These are phyloP conservation scores for Periconia digitata DNA, from an alignment of 2,329 filamentous ascomycete genomes.

Conservation along the genomic window DNA sequence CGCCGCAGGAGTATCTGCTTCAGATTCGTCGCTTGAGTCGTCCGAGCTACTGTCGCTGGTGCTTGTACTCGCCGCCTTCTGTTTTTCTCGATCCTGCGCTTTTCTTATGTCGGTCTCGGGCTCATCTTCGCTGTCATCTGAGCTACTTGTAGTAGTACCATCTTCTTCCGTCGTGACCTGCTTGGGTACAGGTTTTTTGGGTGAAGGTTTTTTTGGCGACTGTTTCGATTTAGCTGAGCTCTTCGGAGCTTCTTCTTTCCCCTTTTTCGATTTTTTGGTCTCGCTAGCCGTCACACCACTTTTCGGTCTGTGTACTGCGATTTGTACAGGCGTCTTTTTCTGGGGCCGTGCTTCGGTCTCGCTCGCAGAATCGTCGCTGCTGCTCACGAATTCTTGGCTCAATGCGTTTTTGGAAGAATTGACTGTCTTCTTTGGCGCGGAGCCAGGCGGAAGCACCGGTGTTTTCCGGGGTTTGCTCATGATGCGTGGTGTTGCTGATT, in stretches of 20 bases:
- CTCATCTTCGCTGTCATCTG: conserved; percentile 26
- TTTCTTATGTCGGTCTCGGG: conserved; percentile 21
- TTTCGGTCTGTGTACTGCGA: conserved; percentile 31
- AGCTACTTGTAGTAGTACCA: conserved; percentile 26
- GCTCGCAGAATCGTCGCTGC: conserved; percentile 34
- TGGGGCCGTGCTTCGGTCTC: conserved; percentile 19
- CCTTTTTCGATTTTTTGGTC: conserved; percentile 13
- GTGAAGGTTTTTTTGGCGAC: conserved; percentile 11
- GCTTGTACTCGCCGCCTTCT: conserved; percentile 14
- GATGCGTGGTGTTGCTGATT: conserved; percentile 12
- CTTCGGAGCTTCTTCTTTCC: conserved; percentile 11
- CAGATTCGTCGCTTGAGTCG: conserved; percentile 42
- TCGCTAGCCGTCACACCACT: conserved; percentile 25
- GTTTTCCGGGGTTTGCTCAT: conserved; percentile 33
- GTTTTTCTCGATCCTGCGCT: conserved; percentile 16
- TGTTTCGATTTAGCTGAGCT: conserved; percentile 10
- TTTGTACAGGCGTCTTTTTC: conserved; percentile 27
- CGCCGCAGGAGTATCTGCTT: conserved; percentile 29
- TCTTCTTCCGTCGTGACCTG: conserved; percentile 22
- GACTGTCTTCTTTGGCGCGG: conserved; percentile 28
- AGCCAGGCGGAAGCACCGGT: conserved; percentile 34
- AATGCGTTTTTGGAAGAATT: conserved; percentile 25
- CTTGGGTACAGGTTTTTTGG: conserved; percentile 25
- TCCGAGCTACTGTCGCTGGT: conserved; percentile 24
- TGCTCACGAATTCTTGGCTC: conserved; percentile 40